A percentile compares a stretch with the other conserved stretches of the same genome.
Evolutionary conservation across 2,329 filamentous ascomycete genomes (phyloP).

Genomic region (Claviceps sp.): DNA sequence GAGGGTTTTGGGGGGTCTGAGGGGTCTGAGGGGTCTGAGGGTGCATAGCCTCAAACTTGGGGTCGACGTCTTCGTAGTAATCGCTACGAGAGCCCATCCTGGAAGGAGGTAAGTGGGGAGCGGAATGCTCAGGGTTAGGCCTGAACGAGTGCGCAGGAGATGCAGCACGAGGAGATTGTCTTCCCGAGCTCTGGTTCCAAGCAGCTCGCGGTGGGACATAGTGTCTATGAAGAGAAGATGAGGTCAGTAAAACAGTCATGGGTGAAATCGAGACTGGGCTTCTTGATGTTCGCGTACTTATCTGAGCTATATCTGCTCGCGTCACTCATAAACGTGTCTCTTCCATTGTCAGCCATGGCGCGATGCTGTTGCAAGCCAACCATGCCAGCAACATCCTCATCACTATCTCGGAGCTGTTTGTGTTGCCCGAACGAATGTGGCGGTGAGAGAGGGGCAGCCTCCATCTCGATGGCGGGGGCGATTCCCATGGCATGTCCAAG

Average conservation of each 20-base stretch:
- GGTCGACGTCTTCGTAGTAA: constrained; percentile 92
- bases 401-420: constrained; percentile 44
- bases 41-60: constrained; percentile 45
- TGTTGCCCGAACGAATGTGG: constrained; percentile 31
- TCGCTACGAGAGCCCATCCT: constrained; percentile 23
- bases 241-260: background rate
- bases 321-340: constrained; percentile 46
- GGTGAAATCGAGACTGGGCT: background rate
- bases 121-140: constrained; percentile 23
- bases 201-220: constrained; percentile 43
- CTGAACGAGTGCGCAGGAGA: constrained; percentile 28
- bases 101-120: constrained; percentile 21
- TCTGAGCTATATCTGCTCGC: constrained; percentile 60
- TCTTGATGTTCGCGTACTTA: constrained; percentile 36
- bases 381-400: constrained; percentile 62
- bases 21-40: constrained; percentile 24
- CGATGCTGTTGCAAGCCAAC: constrained; percentile 51
- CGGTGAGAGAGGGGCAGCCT: constrained; percentile 41
- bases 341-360: constrained; percentile 16
- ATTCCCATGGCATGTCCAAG: constrained; percentile 27
- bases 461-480: constrained; percentile 69
- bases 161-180: constrained; percentile 31
- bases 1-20: constrained; percentile 25
- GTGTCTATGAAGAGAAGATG: constrained; percentile 19
- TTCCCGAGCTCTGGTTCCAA: constrained; percentile 36